Evolutionary conservation across 441 rosid genomes (phyloP), one percentile per base, ranked within the genome.

Genomic region (Dalechampia spathulata): DNA sequence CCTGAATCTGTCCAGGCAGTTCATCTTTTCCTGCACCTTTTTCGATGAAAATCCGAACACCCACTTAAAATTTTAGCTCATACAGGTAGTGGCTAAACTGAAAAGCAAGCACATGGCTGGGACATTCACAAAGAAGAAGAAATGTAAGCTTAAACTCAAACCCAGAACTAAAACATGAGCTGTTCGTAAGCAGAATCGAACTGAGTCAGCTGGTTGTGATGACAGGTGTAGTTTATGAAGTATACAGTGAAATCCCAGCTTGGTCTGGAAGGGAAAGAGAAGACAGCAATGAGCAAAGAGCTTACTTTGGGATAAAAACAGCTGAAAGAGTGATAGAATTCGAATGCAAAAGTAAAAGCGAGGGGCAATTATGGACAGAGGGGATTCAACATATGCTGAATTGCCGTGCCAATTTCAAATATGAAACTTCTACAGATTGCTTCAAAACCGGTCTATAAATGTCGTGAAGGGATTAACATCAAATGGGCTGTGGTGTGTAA

Each of bases 91-190:
- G 65, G 86, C 78, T 22, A 88, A 86, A 73, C 66, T 88, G 86
- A 92, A 92, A 74, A 92, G 96, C 78, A 92, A 80, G 75, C 86
- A 84, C 68, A 87, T 92, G 67, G 96, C 79, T 61, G 95, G 98
- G 62, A 78, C 98, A 60, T 88, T 84, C 75, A 84, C 91, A 23
- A 92, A 88, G 67, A 87, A 81, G 57, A 88, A 84, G 74, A 91
- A 86, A 52, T 76, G 98, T 92, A 78, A 81, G 91, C 72, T 17
- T 64, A 61, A 9, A 54, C 70, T 62, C 48, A 43, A 49, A 49
- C 58, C 42, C 37, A 25, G 22, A 64, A 61, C 54, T 17, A 42
- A 12, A 25, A 34, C 12, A 7, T 54, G n/a, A 62, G 23, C 65
- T 60, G 45, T 44, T 21, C 32, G n/a, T 60, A 26, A 16, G n/a